Base-by-base conservation (phyloP, 2,329 filamentous ascomycete species). In the Cryphonectria carpinicola region DNA sequence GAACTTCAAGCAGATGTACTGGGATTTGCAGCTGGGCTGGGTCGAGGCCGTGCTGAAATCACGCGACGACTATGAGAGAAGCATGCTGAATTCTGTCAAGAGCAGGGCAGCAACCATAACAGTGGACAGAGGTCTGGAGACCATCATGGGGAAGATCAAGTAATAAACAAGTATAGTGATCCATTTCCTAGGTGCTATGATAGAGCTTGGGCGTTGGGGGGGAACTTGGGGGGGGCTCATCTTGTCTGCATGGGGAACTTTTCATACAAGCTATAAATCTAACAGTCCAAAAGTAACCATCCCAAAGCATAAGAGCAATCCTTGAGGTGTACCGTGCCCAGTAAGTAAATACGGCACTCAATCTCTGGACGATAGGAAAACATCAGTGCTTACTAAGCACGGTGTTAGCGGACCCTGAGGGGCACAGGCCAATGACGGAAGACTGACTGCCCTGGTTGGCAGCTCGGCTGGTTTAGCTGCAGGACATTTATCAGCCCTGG, bases 21-120 rank as follows among this genome's bases (percentile, higher is more conserved):
- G 95, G 93, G 96, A 99, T 81, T 84, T 98, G 79, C 94, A 97
- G 80, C 90, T 98, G 71, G 92, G 90, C 62, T 99, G 96, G 96
- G 94, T 99, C 10, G 97, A 99, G 84, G 92, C 93, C 8, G 95
- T 97, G 64, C 79, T 99, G 74, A 88, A 95, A 75, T 87, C 90
- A 1, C 86, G 97, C 75, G 96, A 99, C 80, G 96, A 99, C 83
- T 98, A 97, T 82, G 96, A 98, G 81, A 87, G 95, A 75, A 88
- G 89, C 72, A 94, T 98, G 93, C 81, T 98, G 74, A 96, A 94
- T 78, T 88, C 89, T 25, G 92, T 98, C 65, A 98, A 98, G 85
- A 90, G 90, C 2, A 89, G 91, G 79, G 95, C 95, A n/a, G 95
- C 94, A 10, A 93, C 94, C 81, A 88, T 97, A 75, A 90, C 92